phyloP scores from a whole-genome alignment of 2,329 filamentous ascomycete genomes.

The Aschersonia sp. region DNA sequence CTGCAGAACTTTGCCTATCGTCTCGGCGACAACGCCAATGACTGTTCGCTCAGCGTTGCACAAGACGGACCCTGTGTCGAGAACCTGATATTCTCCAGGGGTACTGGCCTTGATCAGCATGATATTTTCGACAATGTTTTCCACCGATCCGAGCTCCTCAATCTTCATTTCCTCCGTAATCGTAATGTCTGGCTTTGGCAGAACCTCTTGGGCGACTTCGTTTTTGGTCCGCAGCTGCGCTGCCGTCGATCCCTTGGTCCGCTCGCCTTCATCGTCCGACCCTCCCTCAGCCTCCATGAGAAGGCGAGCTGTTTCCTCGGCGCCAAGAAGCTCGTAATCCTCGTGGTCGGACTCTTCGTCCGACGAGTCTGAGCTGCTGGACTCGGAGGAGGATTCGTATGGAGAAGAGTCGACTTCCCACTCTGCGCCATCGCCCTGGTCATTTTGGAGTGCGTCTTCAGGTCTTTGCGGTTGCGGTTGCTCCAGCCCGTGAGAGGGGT shows the following conservation, averaged over 20 bases:
- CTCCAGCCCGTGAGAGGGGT: slow-evolving; percentile 3
- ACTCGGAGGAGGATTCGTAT: slow-evolving; percentile 52
- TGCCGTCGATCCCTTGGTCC: slow-evolving; percentile 20
- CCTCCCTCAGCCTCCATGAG: slow-evolving; percentile 72
- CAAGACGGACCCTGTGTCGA: slow-evolving; percentile 72
- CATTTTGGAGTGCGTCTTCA: slow-evolving; percentile 14
- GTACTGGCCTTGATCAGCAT: slow-evolving; percentile 65
- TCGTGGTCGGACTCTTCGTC: slow-evolving; percentile 40
- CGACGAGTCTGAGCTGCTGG: slow-evolving; percentile 43
- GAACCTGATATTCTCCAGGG: slow-evolving; percentile 68
- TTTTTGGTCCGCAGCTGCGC: slow-evolving; percentile 64
- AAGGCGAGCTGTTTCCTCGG: slow-evolving; percentile 71
- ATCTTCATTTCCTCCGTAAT: slow-evolving; percentile 67
- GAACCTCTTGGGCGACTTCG: slow-evolving; percentile 49
- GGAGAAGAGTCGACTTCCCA: slow-evolving; percentile 76
- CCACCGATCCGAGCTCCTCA: slow-evolving; percentile 57
- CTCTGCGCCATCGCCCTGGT: slow-evolving; percentile 44
- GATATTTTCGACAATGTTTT: slow-evolving; percentile 65
- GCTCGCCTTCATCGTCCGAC: slow-evolving; percentile 61
- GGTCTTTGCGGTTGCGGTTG: slow-evolving; percentile 3
- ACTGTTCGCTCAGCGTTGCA: slow-evolving; percentile 63
- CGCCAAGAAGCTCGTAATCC: slow-evolving; percentile 58
- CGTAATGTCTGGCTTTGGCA: slow-evolving; percentile 63
- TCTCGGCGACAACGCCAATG: slow-evolving; percentile 71
- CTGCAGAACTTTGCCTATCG: slow-evolving; percentile 70